Base-by-base conservation (phyloP, 2,329 filamentous ascomycete genomes). In the Moelleriella libera region DNA sequence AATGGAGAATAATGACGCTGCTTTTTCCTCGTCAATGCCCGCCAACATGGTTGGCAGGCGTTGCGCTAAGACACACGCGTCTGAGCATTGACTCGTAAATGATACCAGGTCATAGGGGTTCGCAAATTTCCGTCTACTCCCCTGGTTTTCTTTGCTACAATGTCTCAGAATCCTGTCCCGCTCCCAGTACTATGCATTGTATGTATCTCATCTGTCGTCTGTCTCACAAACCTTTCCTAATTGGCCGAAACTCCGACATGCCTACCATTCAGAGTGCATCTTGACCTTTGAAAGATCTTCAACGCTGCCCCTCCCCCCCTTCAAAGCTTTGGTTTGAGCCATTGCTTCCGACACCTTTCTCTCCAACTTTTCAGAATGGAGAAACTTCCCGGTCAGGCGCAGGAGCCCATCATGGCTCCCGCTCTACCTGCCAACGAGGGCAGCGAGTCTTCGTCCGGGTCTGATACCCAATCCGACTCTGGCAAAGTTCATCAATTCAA, bases 401-500 rank as follows among this genome's bases (percentile, higher is more conserved):
- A 41, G 29, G 32, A 44, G 42, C 32, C 37, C 11, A 12, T 6
- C 42, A 8, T 47, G 21, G 41, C 43, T 30, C 14, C 37, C 10
- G n/a, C 7, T 14, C 11, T 11, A 12, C 29, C 46, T 21, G 14
- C 41, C 30, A 45, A n/a, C n/a, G 44, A 45, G 37, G 44, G 5
- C 8, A 32, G 45, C 43, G 43, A 45, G 5, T 50, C 53, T 40
- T 39, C 41, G 5, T 39, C 41, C 11, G 31, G 7, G 37, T 43
- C 43, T 34, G 51, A 51, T 5, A 54, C 46, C 9, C 47, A 31
- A 5, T 51, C 53, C 1, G 52, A 59, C 5, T 51, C 50, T 12
- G 47, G 45, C 4, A 58, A 57, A 31, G 37, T 39, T 8, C 58
- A 62, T 44, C 57, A 62, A 28, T 75, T 76, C 58, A 76, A 73